Evolutionary conservation across 2,329 filamentous ascomycete genomes (phyloP).

Genomic region (Hysterium pulicare): DNA sequence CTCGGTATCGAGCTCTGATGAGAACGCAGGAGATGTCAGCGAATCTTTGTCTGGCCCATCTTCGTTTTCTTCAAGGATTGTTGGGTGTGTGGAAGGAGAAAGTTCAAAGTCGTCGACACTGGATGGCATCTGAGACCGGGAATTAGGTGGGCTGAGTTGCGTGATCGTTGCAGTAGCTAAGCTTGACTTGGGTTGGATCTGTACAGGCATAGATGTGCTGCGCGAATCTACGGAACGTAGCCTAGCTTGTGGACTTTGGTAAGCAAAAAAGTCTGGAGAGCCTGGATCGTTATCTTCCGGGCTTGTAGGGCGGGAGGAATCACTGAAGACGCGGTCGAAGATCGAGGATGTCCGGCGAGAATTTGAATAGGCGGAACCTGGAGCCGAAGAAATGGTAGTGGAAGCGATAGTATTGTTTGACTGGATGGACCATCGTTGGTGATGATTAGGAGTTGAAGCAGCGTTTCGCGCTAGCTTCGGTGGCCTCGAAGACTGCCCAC

Average conservation of each 20-base stretch:
- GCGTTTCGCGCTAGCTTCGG: slow-evolving; percentile 62
- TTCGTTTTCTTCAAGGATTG: slow-evolving; percentile 37
- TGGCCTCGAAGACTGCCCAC: slow-evolving; percentile 48
- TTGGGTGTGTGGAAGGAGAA: slow-evolving; percentile 22
- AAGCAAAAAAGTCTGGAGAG: slow-evolving; percentile 59
- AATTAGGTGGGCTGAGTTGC: slow-evolving; percentile 28
- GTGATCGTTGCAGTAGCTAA: slow-evolving; percentile 32
- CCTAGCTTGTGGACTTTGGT: slow-evolving; percentile 13
- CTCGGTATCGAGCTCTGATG: slow-evolving; percentile 19
- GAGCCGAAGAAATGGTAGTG: slow-evolving; percentile 66
- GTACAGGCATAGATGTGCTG: slow-evolving; percentile 31
- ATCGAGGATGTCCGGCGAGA: slow-evolving; percentile 66
- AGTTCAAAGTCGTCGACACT: slow-evolving; percentile 23
- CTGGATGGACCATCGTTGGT: slow-evolving; percentile 61
- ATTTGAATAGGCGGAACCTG: slow-evolving; percentile 76
- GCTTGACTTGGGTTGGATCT: slow-evolving; percentile 31
- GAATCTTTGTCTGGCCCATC: slow-evolving; percentile 17
- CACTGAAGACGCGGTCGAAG: slow-evolving; percentile 69
- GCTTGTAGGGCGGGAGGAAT: slow-evolving; percentile 72
- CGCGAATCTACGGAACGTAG: slow-evolving; percentile 13
- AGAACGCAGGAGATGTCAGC: slow-evolving; percentile 14
- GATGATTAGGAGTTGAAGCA: slow-evolving; percentile 53
- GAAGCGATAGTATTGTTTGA: slow-evolving; percentile 61
- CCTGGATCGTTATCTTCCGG: slow-evolving; percentile 66
- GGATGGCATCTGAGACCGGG: slow-evolving; percentile 18